Evolutionary conservation across 208 protist genomes (phyloP).

Genomic region (Trypanosoma theileri): DNA sequence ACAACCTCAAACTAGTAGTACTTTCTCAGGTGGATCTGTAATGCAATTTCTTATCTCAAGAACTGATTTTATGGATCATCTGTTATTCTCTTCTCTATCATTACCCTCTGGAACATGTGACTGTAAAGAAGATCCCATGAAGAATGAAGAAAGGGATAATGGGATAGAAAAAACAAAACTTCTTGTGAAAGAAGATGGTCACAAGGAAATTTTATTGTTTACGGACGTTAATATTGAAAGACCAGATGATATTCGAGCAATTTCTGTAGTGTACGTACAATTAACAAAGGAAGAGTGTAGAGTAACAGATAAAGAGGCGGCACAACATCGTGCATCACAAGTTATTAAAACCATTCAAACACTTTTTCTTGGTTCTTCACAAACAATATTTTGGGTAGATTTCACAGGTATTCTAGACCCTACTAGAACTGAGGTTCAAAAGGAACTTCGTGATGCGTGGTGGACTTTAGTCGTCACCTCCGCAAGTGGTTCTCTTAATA

Average conservation of each 20-base stretch:
- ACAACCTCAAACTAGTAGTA: too few species aligned
- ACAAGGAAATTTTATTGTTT: conserved; percentile 14
- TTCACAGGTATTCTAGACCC: conserved; percentile 25
- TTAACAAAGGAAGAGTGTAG: neutral
- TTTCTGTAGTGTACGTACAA: conserved; percentile 29
- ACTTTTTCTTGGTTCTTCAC: conserved; percentile 3
- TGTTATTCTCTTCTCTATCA: neutral
- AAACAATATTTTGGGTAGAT: conserved; percentile 21
- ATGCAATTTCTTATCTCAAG: conserved; percentile 15
- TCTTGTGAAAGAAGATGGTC: neutral
- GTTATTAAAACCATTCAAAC: conserved; percentile 11
- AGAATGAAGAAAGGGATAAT: neutral
- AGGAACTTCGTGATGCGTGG: conserved; percentile 20
- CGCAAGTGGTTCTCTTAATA: neutral
- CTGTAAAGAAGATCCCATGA: neutral
- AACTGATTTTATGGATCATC: conserved; percentile 10
- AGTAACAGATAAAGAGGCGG: conserved; percentile 12
- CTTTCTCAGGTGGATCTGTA: conserved; percentile 1
- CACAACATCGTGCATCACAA: conserved; percentile 12
- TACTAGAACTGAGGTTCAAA: neutral
- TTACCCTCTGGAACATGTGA: neutral
- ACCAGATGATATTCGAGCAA: neutral
- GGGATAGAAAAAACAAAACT: too few species aligned
- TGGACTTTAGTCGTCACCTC: conserved; percentile 12
- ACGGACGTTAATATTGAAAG: conserved; percentile 14